Evolutionary conservation across 768 basidiomycete genomes (phyloP).

Genomic region (Megacollybia marginata): DNA sequence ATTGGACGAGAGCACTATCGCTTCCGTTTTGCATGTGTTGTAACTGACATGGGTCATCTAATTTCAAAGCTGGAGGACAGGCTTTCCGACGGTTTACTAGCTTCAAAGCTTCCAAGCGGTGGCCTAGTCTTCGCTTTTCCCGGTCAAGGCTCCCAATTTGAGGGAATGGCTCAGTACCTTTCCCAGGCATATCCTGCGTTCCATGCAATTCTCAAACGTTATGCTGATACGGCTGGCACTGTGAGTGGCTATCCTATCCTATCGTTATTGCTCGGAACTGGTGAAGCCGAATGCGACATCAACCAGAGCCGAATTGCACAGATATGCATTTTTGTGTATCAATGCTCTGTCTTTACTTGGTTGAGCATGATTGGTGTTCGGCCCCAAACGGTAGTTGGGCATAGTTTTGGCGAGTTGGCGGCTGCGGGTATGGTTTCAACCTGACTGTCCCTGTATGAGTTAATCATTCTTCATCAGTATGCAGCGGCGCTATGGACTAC

Average conservation of each 20-base stretch:
- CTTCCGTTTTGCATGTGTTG: no score
- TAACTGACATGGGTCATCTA: no score
- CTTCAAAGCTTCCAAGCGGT: slow-evolving; percentile 9
- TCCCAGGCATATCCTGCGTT: slow-evolving; percentile 21
- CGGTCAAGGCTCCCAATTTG: slow-evolving; percentile 29
- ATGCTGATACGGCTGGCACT: slow-evolving; percentile 17
- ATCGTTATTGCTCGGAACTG: slow-evolving; percentile 20
- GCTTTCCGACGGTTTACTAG: slow-evolving; percentile 26
- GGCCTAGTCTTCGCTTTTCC: slow-evolving; percentile 22
- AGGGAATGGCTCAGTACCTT: slow-evolving; percentile 27
- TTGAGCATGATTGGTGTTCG: slow-evolving; percentile 17
- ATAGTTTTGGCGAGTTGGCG: slow-evolving; percentile 30
- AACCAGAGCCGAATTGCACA: slow-evolving; percentile 25
- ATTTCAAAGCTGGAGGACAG: no score
- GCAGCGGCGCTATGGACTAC: slow-evolving; percentile 20
- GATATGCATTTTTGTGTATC: slow-evolving; percentile 29
- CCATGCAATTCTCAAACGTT: slow-evolving; percentile 16
- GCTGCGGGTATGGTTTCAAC: slow-evolving; percentile 21
- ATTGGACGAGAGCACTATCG: slow-evolving; percentile 29
- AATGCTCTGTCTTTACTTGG: slow-evolving; percentile 25
- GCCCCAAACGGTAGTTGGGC: slow-evolving; percentile 25
- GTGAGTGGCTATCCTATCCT: slow-evolving; percentile 21
- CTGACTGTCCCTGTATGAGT: neutral
- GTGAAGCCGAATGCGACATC: slow-evolving; percentile 5
- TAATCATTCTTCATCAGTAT: slow-evolving; percentile 11